Conservation (phyloP, 306 rosid species). For the Cicer bijugum region DNA sequence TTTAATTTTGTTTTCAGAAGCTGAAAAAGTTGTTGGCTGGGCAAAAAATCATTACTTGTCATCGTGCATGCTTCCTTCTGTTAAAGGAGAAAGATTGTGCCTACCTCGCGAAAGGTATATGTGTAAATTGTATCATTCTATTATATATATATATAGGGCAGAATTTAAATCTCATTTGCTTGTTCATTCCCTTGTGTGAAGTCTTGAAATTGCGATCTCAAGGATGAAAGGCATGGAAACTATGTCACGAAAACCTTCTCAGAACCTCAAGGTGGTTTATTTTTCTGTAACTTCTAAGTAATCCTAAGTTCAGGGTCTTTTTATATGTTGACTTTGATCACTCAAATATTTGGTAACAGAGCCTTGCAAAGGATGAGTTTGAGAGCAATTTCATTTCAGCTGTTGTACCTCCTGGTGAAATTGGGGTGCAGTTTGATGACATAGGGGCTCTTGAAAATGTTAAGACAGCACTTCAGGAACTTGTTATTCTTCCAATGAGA, state of each 20-base stretch:
- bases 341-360: slow-evolving; percentile 57
- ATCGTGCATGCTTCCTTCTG: slow-evolving; percentile 64
- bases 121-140: slow-evolving; percentile 30
- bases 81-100: slow-evolving; percentile 79
- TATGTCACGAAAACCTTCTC: slow-evolving; percentile 71
- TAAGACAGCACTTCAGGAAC: slow-evolving; percentile 85
- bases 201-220: slow-evolving; percentile 83
- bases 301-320: slow-evolving; percentile 5
- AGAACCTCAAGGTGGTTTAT: slow-evolving; percentile 72
- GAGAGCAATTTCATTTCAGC: slow-evolving; percentile 92
- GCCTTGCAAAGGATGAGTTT: slow-evolving; percentile 90
- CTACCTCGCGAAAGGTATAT: slow-evolving; percentile 85
- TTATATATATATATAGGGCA: background rate
- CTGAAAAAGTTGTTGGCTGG: slow-evolving; percentile 97
- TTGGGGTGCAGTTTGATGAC: slow-evolving; percentile 94
- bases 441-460: slow-evolving; percentile 97
- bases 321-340: slow-evolving; percentile 31
- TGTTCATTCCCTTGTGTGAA: slow-evolving; percentile 48
- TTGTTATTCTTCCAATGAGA: slow-evolving; percentile 96
- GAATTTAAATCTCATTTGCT: slow-evolving; percentile 39
- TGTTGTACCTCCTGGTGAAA: slow-evolving; percentile 94
- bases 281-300: slow-evolving; percentile 13
- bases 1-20: slow-evolving; percentile 60
- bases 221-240: slow-evolving; percentile 84
- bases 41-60: slow-evolving; percentile 90